Evolutionary conservation across 2,329 filamentous ascomycete genomes (phyloP).

Genomic region (Cladophialophora chaetospira): DNA sequence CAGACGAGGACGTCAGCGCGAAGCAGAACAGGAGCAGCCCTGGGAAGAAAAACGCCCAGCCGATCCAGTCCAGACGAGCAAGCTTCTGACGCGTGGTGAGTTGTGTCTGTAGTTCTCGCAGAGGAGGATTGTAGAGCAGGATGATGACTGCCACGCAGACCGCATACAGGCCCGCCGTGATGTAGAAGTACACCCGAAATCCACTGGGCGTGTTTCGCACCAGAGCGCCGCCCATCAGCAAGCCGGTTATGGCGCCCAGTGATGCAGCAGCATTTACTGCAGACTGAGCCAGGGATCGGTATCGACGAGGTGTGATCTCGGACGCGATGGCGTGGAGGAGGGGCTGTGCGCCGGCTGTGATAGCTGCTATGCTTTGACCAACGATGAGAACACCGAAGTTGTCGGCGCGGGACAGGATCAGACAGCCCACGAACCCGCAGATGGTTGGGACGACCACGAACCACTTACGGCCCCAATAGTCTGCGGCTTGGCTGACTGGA

Average conservation of each 20-base stretch:
- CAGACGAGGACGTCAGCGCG: conserved; percentile 48
- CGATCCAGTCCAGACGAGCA: conserved; percentile 19
- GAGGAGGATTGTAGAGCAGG: conserved; percentile 21
- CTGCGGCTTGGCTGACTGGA: conserved; percentile 20
- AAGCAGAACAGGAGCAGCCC: conserved; percentile 50
- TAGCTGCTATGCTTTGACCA: conserved; percentile 8
- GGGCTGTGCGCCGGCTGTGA: conserved; percentile 16
- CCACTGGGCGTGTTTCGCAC: conserved; percentile 7
- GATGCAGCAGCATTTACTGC: conserved; percentile 10
- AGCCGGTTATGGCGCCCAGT: conserved; percentile 4
- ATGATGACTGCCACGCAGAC: neutral
- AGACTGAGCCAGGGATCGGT: conserved; percentile 19
- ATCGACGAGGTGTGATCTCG: conserved; percentile 18
- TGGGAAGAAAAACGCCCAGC: conserved; percentile 2
- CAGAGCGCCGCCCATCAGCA: conserved; percentile 15
- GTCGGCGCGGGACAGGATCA: conserved; percentile 18
- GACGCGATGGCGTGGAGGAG: conserved; percentile 25
- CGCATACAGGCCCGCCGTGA: conserved; percentile 12
- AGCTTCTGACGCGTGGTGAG: conserved; percentile 15
- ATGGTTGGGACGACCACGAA: conserved; percentile 10
- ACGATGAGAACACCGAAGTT: conserved; percentile 15
- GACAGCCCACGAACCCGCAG: conserved; percentile 17
- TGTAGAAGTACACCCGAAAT: conserved; percentile 22
- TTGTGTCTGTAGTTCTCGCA: conserved; percentile 11
- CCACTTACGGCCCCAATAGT: conserved; percentile 26